Evolutionary conservation across 257 asterid genomes (phyloP), one percentile per base, ranked within the genome.

Genomic region (Apocynum venetum): DNA sequence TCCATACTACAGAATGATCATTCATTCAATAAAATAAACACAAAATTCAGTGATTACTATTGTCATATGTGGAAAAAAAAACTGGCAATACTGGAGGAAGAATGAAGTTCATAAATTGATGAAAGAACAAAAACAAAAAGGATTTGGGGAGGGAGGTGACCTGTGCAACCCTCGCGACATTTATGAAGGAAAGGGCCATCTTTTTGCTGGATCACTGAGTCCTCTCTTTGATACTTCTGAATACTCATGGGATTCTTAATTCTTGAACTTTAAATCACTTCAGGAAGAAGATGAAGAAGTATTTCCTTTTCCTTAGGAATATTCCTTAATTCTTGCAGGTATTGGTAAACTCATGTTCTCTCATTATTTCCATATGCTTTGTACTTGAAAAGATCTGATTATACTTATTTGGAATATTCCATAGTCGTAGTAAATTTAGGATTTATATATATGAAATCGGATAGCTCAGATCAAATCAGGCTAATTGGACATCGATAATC

Each of bases 291-390:
- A 36, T 11, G 69, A 40, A 59, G 19, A 9, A 57, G 55, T 55
- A 56, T 71, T 60, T 56, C 31, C 10, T n/a, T 46, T 47, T 40
- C 12, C 76, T 13, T 71, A 13, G 80, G 80, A 69, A 71, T 71
- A 78, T 78, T 78, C 81, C 75, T 36, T 9, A 4, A 40, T 35
- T 35, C 20, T 63, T 63, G 3, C 69, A 5, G 12, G 25, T 14
- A 0, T 65, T 6, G 31, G 67, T 60, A 31, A 13, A 5, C 3
- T 64, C n/a, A 0, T 1, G 43, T 31, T 59, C 12, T 38, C 14
- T 64, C 69, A 64, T 64, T 36, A 12, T 36, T 11, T 36, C 0
- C 46, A 64, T 1, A 65, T 65, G 12, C 48, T 65, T 38, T 13
- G 8, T 65, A 12, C 31, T 3, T 3, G 15, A 60, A 60, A 31